Percentiles rank a stretch among this genome's conserved stretches.
Evolutionary conservation across 768 basidiomycete species (phyloP).

Genomic region (Termitomyces sp.): DNA sequence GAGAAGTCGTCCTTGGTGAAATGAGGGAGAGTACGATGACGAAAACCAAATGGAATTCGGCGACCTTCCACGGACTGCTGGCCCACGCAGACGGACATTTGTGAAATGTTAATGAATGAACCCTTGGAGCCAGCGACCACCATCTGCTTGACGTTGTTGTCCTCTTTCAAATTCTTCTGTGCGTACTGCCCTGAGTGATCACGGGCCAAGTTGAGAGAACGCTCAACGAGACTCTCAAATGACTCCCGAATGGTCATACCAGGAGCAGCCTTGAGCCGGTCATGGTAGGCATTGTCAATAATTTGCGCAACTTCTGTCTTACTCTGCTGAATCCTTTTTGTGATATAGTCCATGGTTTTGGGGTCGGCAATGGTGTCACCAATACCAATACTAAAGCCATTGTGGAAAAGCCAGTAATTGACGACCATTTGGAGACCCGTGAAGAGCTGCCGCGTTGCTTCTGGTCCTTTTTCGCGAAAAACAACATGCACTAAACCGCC

Average conservation of each 20-base stretch:
- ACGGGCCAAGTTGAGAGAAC: slow-evolving; percentile 89
- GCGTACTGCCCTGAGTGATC: slow-evolving; percentile 94
- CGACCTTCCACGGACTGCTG: slow-evolving; percentile 98
- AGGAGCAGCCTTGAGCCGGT: slow-evolving; percentile 82
- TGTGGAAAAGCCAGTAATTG: slow-evolving; percentile 98
- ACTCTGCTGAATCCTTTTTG: slow-evolving; percentile 71
- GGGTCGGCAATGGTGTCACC: slow-evolving; percentile 96
- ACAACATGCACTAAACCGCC: slow-evolving; percentile 95
- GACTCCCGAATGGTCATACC: slow-evolving; percentile 99
- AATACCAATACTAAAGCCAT: slow-evolving; percentile 98
- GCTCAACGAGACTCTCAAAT: slow-evolving; percentile 90
- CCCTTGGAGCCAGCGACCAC: slow-evolving; percentile 98
- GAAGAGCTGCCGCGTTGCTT: slow-evolving; percentile 84
- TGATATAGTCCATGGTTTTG: slow-evolving; percentile 83
- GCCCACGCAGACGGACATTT: slow-evolving; percentile 99
- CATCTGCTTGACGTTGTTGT: slow-evolving; percentile 99
- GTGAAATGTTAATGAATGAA: slow-evolving; percentile 99
- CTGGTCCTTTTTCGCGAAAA: slow-evolving; percentile 96
- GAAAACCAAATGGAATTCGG: slow-evolving; percentile 97
- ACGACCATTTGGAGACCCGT: slow-evolving; percentile 93
- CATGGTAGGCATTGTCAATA: slow-evolving; percentile 80
- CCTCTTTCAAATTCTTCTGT: slow-evolving; percentile 96
- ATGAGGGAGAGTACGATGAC: slow-evolving; percentile 92
- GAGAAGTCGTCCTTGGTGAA: slow-evolving; percentile 99
- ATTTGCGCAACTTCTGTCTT: slow-evolving; percentile 76